Evolutionary conservation across 768 basidiomycete species (phyloP), one percentile per base, ranked within the genome.

Genomic region (Atractiella rhizophila): DNA sequence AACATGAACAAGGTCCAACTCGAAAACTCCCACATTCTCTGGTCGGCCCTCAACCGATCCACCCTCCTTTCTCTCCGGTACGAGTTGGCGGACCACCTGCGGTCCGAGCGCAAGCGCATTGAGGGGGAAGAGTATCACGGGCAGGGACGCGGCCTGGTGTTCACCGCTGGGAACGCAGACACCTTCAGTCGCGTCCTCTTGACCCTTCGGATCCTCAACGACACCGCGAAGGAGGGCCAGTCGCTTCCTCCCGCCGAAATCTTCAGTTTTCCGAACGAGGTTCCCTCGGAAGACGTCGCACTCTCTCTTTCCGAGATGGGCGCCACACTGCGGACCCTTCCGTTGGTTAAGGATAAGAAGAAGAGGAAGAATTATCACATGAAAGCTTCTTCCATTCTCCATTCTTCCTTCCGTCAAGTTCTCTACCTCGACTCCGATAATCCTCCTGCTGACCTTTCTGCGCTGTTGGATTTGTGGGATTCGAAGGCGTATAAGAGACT

Each of bases 121-220:
- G n/a, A n/a, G n/a, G n/a, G n/a, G n/a, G n/a, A n/a, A n/a, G n/a
- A n/a, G 35, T 31, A 26, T 5, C 15, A 38, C 18, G 44, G 48
- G 26, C 12, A 51, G 31, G 44, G 44, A 10, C 35, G 61, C 24
- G 61, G 62, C 1, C 56, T 65, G 25, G 61, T 65, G 11, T 59
- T 63, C 51, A 62, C 63, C 8, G 64, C 63, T n/a, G 63, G 63
- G 5, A 63, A 64, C 48, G 61, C 60, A 13, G 57, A 59, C 46
- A 59, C 57, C 0, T 52, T 57, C 27, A 47, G 49, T 10, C 55
- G 57, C 15, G 56, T 56, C 0, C 45, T 57, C 6, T 32, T 51
- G 11, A 51, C 55, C 4, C 53, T 59, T 4, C 46, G 47, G 7
- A 42, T 57, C 26, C 30, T 59, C 4, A 39, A 50, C n/a, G 50